Base-by-base conservation (phyloP, 2,329 filamentous ascomycete species). In the Sclerotinia sclerotiorum region DNA sequence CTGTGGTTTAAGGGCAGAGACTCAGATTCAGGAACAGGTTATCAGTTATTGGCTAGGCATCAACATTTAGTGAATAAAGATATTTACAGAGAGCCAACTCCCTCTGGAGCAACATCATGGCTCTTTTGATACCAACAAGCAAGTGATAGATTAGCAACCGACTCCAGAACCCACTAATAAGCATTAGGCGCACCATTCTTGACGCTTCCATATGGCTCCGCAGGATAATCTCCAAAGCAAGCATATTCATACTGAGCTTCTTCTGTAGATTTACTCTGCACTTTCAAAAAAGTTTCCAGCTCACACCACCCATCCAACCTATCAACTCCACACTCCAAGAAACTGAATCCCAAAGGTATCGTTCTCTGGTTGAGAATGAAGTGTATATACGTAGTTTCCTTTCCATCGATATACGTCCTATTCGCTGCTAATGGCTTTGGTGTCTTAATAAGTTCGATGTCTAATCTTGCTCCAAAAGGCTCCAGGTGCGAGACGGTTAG, bases 261-360 rank as follows among this genome's bases (percentile, higher is more conserved):
- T 24, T 80, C 82, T 48, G 86, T 77, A 82, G 88, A 88, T 70
- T 79, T 80, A 69, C 87, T 82, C 79, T 90, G 87, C 6, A 88
- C 81, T 70, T 84, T 77, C 55, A 93, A 74, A 74, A 93, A 93
- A 0, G 88, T 88, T 3, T 83, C 82, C 61, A 93, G 77, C 76
- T 93, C 90, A 76, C 91, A 93, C 90, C 91, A 93, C 0, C 90
- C 91, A 77, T 93, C 91, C 55, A 88, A 84, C 5, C 90, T 80
- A 15, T 82, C 76, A 1, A 73, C 79, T 51, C 85, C 89, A 73
- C 91, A 93, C 69, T 87, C 85, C 1, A 84, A 78, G 70, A 91
- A 88, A 74, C 88, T 92, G 69, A 78, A 78, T 8, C 90, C 88
- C 0, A 93, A 80, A 1, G 90, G 90, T 0, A 93, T 74, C 0